Evolutionary conservation across 2,329 filamentous ascomycete genomes (phyloP).

Genomic region (Fusarium paranaense): DNA sequence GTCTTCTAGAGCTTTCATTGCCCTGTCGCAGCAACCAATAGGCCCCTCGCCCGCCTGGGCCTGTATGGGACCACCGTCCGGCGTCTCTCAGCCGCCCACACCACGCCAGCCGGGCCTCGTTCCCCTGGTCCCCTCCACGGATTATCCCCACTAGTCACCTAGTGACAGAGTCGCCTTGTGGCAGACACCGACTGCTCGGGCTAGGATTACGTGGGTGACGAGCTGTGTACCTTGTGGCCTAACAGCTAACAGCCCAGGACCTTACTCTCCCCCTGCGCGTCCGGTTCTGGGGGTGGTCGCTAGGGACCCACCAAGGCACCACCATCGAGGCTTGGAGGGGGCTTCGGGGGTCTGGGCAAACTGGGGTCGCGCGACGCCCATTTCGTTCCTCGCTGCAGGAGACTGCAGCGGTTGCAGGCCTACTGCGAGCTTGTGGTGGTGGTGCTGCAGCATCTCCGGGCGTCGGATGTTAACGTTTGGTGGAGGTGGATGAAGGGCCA

Average conservation of each 20-base stretch:
- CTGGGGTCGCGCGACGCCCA: constrained; percentile 41
- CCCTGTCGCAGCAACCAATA: constrained; percentile 32
- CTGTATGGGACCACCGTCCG: constrained; percentile 38
- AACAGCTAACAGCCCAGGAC: constrained; percentile 10
- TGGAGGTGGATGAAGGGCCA: constrained; percentile 7
- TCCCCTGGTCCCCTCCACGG: constrained; percentile 24
- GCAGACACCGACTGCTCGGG: constrained; percentile 3
- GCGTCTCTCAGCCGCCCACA: constrained; percentile 40
- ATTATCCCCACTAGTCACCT: constrained; percentile 11
- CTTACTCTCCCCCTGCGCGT: background rate
- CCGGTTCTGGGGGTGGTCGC: constrained; percentile 15
- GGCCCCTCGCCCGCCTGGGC: constrained; percentile 27
- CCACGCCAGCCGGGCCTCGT: constrained; percentile 28
- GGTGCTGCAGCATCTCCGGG: constrained; percentile 34
- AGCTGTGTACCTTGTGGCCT: constrained; percentile 6
- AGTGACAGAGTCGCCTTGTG: constrained; percentile 2
- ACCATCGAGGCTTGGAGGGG: constrained; percentile 27
- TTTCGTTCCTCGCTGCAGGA: constrained; percentile 37
- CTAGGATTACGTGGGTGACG: background rate
- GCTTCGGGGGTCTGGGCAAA: constrained; percentile 39
- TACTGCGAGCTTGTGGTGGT: constrained; percentile 11
- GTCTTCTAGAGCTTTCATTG: constrained; percentile 23
- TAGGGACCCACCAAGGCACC: constrained; percentile 30
- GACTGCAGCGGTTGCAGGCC: constrained; percentile 24
- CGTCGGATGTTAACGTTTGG: constrained; percentile 15